Base-by-base conservation (phyloP, 83 land plant species). In the Diphasiastrum complanatum region DNA sequence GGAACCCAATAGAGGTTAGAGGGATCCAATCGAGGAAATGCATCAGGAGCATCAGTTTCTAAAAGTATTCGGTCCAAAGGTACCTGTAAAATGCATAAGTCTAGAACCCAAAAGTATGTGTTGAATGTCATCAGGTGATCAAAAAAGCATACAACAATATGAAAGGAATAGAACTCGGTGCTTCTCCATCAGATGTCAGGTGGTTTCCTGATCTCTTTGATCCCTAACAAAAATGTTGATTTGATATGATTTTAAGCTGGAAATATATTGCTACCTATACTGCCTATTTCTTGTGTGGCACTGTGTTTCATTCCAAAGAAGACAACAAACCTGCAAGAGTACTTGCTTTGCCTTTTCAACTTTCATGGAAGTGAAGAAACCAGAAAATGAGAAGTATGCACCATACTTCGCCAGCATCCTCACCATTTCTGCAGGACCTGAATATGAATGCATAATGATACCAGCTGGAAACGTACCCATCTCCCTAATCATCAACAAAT, bases 321-420 rank as follows among this genome's bases (percentile, higher is more conserved):
- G 14, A 45, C 12, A 45, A 67, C 85, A 70, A 2, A 86, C 85
- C 62, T 70, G 50, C 33, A 60, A 64, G 12, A 86, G 53, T 81
- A 93, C 70, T 63, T 72, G 69, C 75, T 75, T 84, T 24, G 99
- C 92, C 62, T 89, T 82, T 65, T 75, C 45, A n/a, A 23, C 34
- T 68, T 87, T 81, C 78, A 89, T 46, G 24, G 75, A 66, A 36
- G 81, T 85, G 18, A 81, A 64, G 66, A 68, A 79, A 0, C 98
- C 99, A 61, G 99, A 93, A 48, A 93, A 89, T 12, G 99, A 93
- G 69, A 93, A 93, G 71, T 85, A 93, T 26, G 84, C 83, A 23
- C 88, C 88, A 37, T 74, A 73, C 62, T 89, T 86, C 16, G 83
- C 74, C 20, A 93, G 63, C 1, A 48, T 68, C 20, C 81, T 74